phyloP scores from a whole-genome alignment of 2,329 filamentous ascomycete genomes.

The Colletotrichum liaoningense region DNA sequence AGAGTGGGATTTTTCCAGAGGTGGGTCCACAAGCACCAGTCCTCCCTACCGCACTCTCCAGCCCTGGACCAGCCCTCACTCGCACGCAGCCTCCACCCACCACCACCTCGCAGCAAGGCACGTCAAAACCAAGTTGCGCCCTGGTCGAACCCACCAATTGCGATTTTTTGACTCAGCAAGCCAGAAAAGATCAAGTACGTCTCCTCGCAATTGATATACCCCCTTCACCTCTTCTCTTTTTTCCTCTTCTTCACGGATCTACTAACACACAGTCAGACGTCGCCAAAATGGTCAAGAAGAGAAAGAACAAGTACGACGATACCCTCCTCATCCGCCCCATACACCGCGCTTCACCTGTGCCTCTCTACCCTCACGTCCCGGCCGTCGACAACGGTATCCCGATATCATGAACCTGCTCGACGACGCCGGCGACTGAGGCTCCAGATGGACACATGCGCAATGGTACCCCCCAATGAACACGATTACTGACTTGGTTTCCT shows the following conservation, averaged over 20 bases:
- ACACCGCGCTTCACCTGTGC: background rate
- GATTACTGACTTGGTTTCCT: constrained; percentile 38
- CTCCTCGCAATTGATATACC: constrained; percentile 9
- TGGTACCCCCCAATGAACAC: background rate
- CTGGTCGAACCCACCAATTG: constrained; percentile 8
- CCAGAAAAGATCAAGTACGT: constrained; percentile 38
- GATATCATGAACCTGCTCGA: background rate
- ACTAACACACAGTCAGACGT: constrained; percentile 56
- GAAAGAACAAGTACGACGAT: constrained; percentile 72
- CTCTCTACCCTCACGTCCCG: background rate
- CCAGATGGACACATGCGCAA: background rate
- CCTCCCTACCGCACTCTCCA: background rate
- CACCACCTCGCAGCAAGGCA: background rate
- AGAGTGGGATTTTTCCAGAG: background rate
- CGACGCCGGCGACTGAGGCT: constrained; percentile 3
- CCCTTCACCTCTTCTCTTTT: constrained; percentile 28
- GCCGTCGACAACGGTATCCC: background rate
- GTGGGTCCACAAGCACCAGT: background rate
- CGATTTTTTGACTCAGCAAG: constrained; percentile 35
- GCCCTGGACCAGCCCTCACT: constrained; percentile 24
- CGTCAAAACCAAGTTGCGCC: background rate
- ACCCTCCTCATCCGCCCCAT: constrained; percentile 10
- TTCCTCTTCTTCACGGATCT: constrained; percentile 37
- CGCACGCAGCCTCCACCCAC: constrained; percentile 4
- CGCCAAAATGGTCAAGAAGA: constrained; percentile 79